Base-by-base conservation (phyloP, 768 basidiomycete species). In the Boletellus emodensis region DNA sequence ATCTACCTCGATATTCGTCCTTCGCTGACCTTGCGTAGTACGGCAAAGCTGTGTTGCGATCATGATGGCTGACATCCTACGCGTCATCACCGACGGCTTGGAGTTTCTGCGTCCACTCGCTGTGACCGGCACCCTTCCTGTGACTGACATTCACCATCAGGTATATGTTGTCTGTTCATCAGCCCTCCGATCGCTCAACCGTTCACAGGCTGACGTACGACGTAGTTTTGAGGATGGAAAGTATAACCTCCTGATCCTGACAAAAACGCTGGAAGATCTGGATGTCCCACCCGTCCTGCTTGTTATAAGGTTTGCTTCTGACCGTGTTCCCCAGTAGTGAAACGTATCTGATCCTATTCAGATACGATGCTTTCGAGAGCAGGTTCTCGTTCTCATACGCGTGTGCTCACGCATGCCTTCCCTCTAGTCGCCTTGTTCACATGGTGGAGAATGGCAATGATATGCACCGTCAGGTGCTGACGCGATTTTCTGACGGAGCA, bases 191-290 rank as follows among this genome's bases (percentile, higher is more conserved):
- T 43, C 37, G 18, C 18, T 56, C 43, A 54, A 48, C 49, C 41
- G 10, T 39, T 3, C 47, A 11, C 54, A 84, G 79, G 68, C 73
- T 58, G 75, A 80, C 7, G 65, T 79, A 22, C 73, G 77, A 38
- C 71, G 69, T 18, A 69, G 68, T 40, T 87, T 88, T 51, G 63
- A 70, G 22, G 58, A 63, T 24, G 87, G 86, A 4, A 73, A 72
- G 10, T 75, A 72, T 54, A 91, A 91, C 61, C 69, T 90, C 10
- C 67, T 90, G 30, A 71, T 91, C 30, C 70, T 78, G 26, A 83
- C 81, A 1, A 80, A 80, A 57, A 73, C 75, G 1, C 65, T 74
- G 6, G 81, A 85, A 61, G 84, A 85, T 60, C 56, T 85, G 11
- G 82, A 82, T 41, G 46, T 86, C 24, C 80, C 83, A 6, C 73